These are phyloP conservation scores for Jaapia argillacea DNA, from an alignment of 768 basidiomycete genomes.

Conservation along the genomic window DNA sequence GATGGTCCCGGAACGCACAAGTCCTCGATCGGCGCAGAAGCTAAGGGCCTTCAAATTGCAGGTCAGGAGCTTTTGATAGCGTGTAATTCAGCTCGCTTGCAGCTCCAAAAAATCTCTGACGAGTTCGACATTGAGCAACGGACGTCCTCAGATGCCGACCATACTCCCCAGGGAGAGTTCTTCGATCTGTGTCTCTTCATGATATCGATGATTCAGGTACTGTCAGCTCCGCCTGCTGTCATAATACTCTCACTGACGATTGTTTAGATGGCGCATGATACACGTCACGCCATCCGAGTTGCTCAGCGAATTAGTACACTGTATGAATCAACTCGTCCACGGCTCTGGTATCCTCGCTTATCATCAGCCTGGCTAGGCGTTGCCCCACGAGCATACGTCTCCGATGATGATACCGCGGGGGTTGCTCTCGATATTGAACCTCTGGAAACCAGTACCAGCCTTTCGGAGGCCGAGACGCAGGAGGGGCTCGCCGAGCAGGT, in stretches of 20 bases:
- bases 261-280: constrained; percentile 32
- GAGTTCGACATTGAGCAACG: constrained; percentile 18
- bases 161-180: constrained; percentile 19
- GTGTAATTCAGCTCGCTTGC: constrained; percentile 17
- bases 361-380: constrained; percentile 33
- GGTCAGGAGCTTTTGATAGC: constrained; percentile 15
- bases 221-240: background rate
- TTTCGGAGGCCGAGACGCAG: constrained; percentile 21
- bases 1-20: constrained; percentile 4
- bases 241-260: background rate
- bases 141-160: constrained; percentile 8
- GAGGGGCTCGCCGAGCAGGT: constrained; percentile 23
- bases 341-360: constrained; percentile 30
- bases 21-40: background rate
- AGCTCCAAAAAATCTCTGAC: constrained; percentile 23
- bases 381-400: constrained; percentile 20
- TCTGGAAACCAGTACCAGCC: constrained; percentile 12
- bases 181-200: constrained; percentile 28
- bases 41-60: constrained; percentile 5
- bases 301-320: constrained; percentile 18
- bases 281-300: constrained; percentile 24
- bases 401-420: constrained; percentile 15
- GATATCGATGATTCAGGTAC: constrained; percentile 35
- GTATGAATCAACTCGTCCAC: constrained; percentile 21
- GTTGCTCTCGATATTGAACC: constrained; percentile 1